Conservation (phyloP, 1,139 yeast genomes). For the Yamadazyma blattariae region DNA sequence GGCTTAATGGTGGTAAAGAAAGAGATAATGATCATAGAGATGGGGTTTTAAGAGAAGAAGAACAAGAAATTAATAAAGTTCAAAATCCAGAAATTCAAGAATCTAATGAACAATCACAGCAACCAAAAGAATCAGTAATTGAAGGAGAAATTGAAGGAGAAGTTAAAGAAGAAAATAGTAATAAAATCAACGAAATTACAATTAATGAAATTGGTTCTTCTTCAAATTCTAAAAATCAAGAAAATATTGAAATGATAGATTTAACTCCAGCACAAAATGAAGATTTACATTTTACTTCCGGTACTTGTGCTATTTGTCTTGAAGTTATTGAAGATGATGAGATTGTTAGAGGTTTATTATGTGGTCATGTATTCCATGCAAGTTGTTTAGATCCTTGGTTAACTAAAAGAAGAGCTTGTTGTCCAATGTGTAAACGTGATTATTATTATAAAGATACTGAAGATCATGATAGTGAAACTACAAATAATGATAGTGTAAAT, state of each 20-base stretch:
- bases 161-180: no score
- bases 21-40: constrained; percentile 32
- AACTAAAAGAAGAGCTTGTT: constrained; percentile 70
- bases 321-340: constrained; percentile 65
- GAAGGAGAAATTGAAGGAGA: background rate
- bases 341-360: constrained; percentile 65
- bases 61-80: constrained; percentile 2
- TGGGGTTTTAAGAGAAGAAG: constrained; percentile 35
- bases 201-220: background rate
- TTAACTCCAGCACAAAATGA: constrained; percentile 2
- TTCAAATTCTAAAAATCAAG: background rate
- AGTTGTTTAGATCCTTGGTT: constrained; percentile 85
- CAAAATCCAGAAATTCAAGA: background rate
- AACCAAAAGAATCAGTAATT: background rate
- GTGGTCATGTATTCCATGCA: constrained; percentile 84
- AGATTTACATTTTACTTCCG: constrained; percentile 57
- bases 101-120: no score
- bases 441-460: constrained; percentile 42
- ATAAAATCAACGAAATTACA: no score
- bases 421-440: constrained; percentile 84
- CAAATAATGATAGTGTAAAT: constrained; percentile 1
- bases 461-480: constrained; percentile 2
- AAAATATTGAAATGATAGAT: constrained; percentile 5
- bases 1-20: constrained; percentile 60
- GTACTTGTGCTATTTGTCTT: constrained; percentile 79